Percentiles rank a stretch among this genome's conserved stretches.
Conservation (phyloP, 257 asterid species). For the Capsicum pubescens region DNA sequence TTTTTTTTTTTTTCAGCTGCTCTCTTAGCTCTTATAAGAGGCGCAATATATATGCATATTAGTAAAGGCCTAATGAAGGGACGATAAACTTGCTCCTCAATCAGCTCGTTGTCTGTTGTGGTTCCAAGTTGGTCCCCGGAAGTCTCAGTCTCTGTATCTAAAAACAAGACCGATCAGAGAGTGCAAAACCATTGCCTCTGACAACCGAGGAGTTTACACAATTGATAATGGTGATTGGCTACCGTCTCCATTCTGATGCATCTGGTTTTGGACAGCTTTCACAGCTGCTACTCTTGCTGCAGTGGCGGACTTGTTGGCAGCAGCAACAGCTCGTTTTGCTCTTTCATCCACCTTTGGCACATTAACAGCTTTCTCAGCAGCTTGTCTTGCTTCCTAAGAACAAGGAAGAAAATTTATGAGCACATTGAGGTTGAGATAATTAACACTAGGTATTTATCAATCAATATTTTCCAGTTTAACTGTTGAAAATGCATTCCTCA, state of each 20-base stretch:
- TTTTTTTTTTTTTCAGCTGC: not conserved
- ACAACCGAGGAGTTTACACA: conserved; percentile 22
- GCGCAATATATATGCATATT: conserved; percentile 38
- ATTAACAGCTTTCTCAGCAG: conserved; percentile 46
- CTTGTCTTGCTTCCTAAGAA: conserved; percentile 49
- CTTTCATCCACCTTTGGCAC: conserved; percentile 44
- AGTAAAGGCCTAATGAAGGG: conserved; percentile 21
- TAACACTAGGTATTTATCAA: not conserved
- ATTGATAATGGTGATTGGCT: conserved; percentile 22
- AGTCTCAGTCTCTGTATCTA: conserved; percentile 28
- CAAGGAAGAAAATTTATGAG: conserved; percentile 25
- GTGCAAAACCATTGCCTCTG: not conserved
- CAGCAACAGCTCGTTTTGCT: conserved; percentile 49
- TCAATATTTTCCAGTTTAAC: not conserved
- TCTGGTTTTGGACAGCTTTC: conserved; percentile 57
- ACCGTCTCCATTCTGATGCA: conserved; percentile 33
- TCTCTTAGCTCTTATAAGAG: conserved; percentile 25
- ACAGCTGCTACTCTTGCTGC: conserved; percentile 63
- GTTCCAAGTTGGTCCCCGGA: conserved; percentile 41
- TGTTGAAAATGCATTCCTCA: not conserved
- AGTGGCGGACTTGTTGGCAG: conserved; percentile 56
- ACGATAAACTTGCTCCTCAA: conserved; percentile 41
- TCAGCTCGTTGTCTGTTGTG: conserved; percentile 34
- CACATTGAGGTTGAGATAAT: not conserved
- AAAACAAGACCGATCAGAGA: not conserved